Evolutionary conservation across 2,329 filamentous ascomycete genomes (phyloP), one percentile per base, ranked within the genome.

Genomic region (Aureobasidium sp.): DNA sequence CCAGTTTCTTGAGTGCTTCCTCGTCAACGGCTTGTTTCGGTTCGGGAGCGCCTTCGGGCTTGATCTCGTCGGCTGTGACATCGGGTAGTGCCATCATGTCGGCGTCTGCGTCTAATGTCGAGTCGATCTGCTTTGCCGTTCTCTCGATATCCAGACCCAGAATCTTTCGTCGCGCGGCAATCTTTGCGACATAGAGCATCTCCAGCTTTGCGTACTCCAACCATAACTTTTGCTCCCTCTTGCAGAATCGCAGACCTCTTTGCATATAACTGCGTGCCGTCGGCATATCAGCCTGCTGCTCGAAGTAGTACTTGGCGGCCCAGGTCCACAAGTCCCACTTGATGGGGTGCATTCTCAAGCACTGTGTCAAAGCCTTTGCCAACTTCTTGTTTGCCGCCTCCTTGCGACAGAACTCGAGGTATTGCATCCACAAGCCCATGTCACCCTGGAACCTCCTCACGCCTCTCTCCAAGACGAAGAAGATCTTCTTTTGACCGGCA

Each of bases 181-280:
- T 85, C 76, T 89, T 91, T 57, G 83, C 85, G 61, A 97, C 80
- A 80, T 96, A 97, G 65, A 94, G 87, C 85, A 96, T 91, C 79
- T 99, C 94, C 70, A 93, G 82, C 70, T 89, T 87, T 9, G 89
- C 88, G 72, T 97, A 97, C 75, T 96, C 90, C 37, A 96, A 72
- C 91, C 93, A 99, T 57, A 99, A 74, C 21, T 80, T 79, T 65
- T 81, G 84, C 50, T 88, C 87, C 53, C 79, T 83, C 57, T 87
- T 90, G 77, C 92, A 97, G 74, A 99, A 97, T 45, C 94, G 81
- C 70, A 96, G 83, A 0, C 92, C 94, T 64, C 93, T 82, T 80
- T 95, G 83, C 91, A 99, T 82, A 81, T 94, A 89, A 51, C 85
- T 88, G 64, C 94, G 79, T 2, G 93, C 91, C 48, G 87, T 86